Percentiles rank a stretch among this genome's conserved stretches.
Evolutionary conservation across 495 filamentous ascomycete genomes (phyloP).

Genomic region (Annulohypoxylon moriforme): DNA sequence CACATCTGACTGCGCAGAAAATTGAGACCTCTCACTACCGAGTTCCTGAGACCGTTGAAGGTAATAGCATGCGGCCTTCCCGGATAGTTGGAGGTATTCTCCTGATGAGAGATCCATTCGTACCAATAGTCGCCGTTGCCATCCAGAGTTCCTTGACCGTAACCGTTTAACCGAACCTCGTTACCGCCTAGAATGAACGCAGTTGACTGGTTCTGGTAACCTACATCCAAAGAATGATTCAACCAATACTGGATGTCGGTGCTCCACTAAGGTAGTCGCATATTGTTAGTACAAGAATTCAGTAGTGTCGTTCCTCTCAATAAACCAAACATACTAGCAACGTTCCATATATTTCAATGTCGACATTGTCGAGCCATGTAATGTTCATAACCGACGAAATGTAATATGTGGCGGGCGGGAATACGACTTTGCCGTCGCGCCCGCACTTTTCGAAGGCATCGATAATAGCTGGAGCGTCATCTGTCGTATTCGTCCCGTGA

Average conservation of each 20-base stretch:
- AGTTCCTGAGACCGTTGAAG: constrained; percentile 7
- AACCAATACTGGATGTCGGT: constrained; percentile 8
- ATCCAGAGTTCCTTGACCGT: neutral
- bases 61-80: constrained; percentile 7
- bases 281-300: neutral
- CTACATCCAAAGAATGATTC: constrained; percentile 7
- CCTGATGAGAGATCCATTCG: constrained; percentile 3
- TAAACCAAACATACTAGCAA: neutral
- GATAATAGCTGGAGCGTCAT: constrained; percentile 1
- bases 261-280: neutral
- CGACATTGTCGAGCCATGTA: constrained; percentile 6
- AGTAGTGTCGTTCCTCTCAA: neutral
- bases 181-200: neutral
- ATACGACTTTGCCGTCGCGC: neutral
- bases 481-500: constrained; percentile 1
- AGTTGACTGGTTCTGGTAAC: constrained; percentile 6
- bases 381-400: constrained; percentile 8
- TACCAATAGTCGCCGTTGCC: constrained; percentile 12
- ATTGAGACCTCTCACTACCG: neutral
- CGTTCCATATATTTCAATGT: constrained; percentile 5
- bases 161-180: neutral
- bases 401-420: neutral
- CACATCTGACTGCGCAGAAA: constrained; percentile 13
- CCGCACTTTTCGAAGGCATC: neutral
- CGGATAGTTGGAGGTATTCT: constrained; percentile 6